Conservation (phyloP, 495 filamentous ascomycete species). For the Beverwykella pulmonaria region DNA sequence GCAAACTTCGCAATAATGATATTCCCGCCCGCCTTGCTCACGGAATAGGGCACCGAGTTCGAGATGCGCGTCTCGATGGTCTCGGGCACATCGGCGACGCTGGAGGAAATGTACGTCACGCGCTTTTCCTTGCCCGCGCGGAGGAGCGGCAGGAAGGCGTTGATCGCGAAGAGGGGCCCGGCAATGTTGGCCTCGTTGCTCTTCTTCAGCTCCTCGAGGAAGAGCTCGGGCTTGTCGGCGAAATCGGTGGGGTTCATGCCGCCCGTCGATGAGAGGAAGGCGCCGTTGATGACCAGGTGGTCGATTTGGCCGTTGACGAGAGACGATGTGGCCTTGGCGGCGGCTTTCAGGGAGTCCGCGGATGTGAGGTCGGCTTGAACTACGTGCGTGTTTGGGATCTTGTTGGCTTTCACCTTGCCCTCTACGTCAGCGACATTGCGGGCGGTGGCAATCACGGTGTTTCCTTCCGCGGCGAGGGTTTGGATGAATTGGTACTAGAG, state of each 20-base stretch:
- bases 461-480: slow-evolving; percentile 26
- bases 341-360: slow-evolving; percentile 23
- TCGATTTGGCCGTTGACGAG: slow-evolving; percentile 35
- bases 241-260: slow-evolving; percentile 16
- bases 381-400: slow-evolving; percentile 36
- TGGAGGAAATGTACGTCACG: slow-evolving; percentile 35
- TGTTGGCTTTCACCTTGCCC: slow-evolving; percentile 22
- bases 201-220: slow-evolving; percentile 30
- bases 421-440: slow-evolving; percentile 17
- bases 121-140: slow-evolving; percentile 31
- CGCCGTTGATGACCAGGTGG: slow-evolving; percentile 41
- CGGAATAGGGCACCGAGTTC: slow-evolving; percentile 28
- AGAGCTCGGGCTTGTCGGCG: slow-evolving; percentile 11
- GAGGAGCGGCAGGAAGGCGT: slow-evolving; percentile 41
- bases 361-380: slow-evolving; percentile 36
- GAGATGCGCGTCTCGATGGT: slow-evolving; percentile 26
- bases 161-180: slow-evolving; percentile 36
- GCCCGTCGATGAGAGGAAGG: slow-evolving; percentile 13
- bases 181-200: slow-evolving; percentile 36
- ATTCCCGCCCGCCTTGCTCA: slow-evolving; percentile 39
- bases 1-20: slow-evolving; percentile 38
- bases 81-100: slow-evolving; percentile 34
- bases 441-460: slow-evolving; percentile 26
- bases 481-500: slow-evolving; percentile 31
- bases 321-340: slow-evolving; percentile 24